phyloP scores from a whole-genome alignment of 331 rosid species.

The Erythrophleum ivorense region DNA sequence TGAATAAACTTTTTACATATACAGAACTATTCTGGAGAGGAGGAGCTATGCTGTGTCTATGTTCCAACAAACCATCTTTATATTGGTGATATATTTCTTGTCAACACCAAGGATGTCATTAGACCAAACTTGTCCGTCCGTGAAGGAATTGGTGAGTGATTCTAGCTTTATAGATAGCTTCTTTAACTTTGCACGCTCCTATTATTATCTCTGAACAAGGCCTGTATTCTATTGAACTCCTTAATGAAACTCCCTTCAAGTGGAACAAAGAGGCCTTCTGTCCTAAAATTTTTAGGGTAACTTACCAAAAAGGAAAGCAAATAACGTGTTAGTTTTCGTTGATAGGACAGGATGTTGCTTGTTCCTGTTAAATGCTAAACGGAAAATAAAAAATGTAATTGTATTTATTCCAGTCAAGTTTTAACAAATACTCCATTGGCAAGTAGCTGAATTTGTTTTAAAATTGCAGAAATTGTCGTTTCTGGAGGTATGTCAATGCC shows the following conservation, averaged over 20 bases:
- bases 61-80: constrained; percentile 99
- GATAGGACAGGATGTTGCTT: not conserved
- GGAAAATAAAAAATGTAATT: not conserved
- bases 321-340: not conserved
- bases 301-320: not conserved
- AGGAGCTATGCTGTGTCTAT: constrained; percentile 94
- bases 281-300: constrained; percentile 6
- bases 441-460: constrained; percentile 17
- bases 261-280: not conserved
- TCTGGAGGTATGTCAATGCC: constrained; percentile 99
- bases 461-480: constrained; percentile 89
- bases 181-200: not conserved
- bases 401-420: constrained; percentile 5
- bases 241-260: not conserved
- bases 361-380: not conserved
- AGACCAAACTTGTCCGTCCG: constrained; percentile 96
- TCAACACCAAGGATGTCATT: constrained; percentile 82
- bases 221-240: not conserved
- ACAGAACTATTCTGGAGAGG: constrained; percentile 93
- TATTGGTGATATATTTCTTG: constrained; percentile 93
- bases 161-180: constrained; percentile 18
- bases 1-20: constrained; percentile 15
- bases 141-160: constrained; percentile 94
- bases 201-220: constrained; percentile 8
- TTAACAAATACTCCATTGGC: not conserved